Conservation (phyloP, 2,329 filamentous ascomycete genomes). For the Hypocreales sp. region DNA sequence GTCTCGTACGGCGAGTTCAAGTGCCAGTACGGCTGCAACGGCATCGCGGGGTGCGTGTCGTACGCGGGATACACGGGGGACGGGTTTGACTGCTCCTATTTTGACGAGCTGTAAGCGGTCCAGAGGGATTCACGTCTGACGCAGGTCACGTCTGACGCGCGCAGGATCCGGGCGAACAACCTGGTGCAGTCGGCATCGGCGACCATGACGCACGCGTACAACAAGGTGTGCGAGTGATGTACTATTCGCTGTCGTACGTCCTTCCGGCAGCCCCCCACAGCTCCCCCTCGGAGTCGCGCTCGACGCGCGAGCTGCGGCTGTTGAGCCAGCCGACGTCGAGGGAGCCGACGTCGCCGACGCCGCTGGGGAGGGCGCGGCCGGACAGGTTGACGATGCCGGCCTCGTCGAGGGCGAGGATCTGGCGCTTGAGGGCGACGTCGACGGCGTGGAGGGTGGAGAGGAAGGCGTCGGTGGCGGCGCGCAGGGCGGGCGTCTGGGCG, state of each 20-base stretch:
- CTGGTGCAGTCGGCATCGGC: too few relatives aligned
- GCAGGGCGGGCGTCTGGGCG: constrained; percentile 37
- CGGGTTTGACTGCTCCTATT: constrained; percentile 4
- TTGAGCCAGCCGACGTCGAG: constrained; percentile 86
- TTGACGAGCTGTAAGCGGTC: constrained; percentile 5
- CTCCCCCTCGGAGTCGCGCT: constrained; percentile 71
- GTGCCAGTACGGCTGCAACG: constrained; percentile 6
- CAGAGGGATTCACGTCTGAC: too few relatives aligned
- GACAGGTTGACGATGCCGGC: constrained; percentile 51
- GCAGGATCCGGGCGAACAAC: constrained; percentile 2
- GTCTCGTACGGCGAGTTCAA: constrained; percentile 4
- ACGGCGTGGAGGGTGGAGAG: constrained; percentile 59
- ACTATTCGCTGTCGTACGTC: not conserved
- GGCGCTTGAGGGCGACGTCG: constrained; percentile 52
- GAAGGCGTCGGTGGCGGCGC: constrained; percentile 48
- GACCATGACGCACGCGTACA: constrained; percentile 4
- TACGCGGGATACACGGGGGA: constrained; percentile 3
- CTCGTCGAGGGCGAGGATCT: constrained; percentile 66
- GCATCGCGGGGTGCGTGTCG: constrained; percentile 3
- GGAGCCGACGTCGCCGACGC: constrained; percentile 36
- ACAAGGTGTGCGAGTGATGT: constrained; percentile 3
- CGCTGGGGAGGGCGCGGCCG: constrained; percentile 35
- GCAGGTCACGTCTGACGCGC: too few relatives aligned
- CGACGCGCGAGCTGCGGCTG: constrained; percentile 67
- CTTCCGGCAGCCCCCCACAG: constrained; percentile 39